These are phyloP conservation scores for Polytrichum formosum DNA, from an alignment of 225 moss, liverwort and hornwort genomes.

Conservation along the genomic window DNA sequence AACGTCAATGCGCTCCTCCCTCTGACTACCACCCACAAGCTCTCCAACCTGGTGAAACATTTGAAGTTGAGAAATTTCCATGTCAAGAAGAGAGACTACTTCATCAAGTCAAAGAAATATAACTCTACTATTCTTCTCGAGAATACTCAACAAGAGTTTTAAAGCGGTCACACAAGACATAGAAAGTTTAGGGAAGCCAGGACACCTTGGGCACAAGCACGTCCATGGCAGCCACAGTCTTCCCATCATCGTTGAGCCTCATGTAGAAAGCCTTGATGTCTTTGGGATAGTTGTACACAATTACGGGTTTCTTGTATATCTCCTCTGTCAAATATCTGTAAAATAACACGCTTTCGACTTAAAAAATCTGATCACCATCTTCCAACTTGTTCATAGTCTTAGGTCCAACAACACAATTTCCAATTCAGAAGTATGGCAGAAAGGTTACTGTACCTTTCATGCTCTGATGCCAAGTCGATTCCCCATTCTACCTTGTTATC, in stretches of 20 bases:
- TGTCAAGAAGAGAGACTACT: too few species aligned
- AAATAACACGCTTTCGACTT: neutral
- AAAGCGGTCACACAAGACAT: too few species aligned
- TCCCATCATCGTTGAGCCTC: constrained; percentile 88
- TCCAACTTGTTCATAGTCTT: too few species aligned
- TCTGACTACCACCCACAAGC: constrained; percentile 94
- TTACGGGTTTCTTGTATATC: constrained; percentile 85
- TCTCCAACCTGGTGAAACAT: constrained; percentile 67
- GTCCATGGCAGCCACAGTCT: constrained; percentile 98
- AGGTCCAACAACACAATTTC: neutral
- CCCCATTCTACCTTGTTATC: constrained; percentile 97
- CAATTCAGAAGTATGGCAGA: neutral
- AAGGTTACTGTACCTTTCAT: constrained; percentile 62
- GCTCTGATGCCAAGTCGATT: constrained; percentile 90
- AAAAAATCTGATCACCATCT: too few species aligned
- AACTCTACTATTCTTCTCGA: too few species aligned
- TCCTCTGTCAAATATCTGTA: constrained; percentile 91
- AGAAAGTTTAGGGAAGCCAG: neutral
- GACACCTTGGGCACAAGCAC: constrained; percentile 89
- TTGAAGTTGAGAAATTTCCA: too few species aligned
- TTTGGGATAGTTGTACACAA: constrained; percentile 98
- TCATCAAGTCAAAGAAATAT: too few species aligned
- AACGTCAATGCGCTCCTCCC: constrained; percentile 89
- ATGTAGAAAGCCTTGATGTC: constrained; percentile 96
- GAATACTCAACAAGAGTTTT: too few species aligned